phyloP scores from a whole-genome alignment of 306 rosid species.

The Lablab purpureus region DNA sequence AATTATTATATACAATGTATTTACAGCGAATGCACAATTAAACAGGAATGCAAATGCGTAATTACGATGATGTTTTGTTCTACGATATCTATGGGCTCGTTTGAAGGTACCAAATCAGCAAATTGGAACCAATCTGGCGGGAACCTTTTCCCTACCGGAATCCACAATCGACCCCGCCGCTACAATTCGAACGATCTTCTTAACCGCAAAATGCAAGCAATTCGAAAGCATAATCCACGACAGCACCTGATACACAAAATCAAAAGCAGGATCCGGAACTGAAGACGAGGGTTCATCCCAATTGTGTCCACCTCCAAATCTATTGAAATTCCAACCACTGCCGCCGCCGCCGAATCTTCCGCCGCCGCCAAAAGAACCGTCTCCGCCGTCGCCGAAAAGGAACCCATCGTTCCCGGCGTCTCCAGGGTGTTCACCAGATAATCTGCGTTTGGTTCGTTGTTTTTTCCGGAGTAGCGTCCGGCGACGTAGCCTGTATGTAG shows the following conservation, averaged over 20 bases:
- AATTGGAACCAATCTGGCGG: conserved; percentile 64
- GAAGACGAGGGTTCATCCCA: conserved; percentile 79
- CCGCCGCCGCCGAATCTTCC: conserved; percentile 60
- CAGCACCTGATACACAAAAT: conserved; percentile 85
- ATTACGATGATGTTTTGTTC: background rate
- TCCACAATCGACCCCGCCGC: conserved; percentile 65
- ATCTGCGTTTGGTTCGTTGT: conserved; percentile 69
- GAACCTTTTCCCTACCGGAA: conserved; percentile 69
- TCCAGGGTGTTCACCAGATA: conserved; percentile 57
- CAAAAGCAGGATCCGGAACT: conserved; percentile 73
- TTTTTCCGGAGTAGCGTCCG: conserved; percentile 67
- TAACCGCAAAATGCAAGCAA: conserved; percentile 85
- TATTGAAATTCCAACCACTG: conserved; percentile 75
- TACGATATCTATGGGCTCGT: background rate
- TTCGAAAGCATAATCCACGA: conserved; percentile 86
- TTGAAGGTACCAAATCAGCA: conserved; percentile 54
- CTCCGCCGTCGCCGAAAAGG: conserved; percentile 61
- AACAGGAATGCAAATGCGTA: background rate
- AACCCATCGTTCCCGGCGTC: conserved; percentile 58
- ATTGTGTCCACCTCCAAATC: conserved; percentile 67
- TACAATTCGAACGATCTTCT: conserved; percentile 67
- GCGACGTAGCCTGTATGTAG: conserved; percentile 48
- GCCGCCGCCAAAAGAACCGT: conserved; percentile 57
- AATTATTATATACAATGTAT: conserved; percentile 39
- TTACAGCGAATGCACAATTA: conserved; percentile 33